Conservation (phyloP, 1,284 basidiomycete species). For the Somion occarium region DNA sequence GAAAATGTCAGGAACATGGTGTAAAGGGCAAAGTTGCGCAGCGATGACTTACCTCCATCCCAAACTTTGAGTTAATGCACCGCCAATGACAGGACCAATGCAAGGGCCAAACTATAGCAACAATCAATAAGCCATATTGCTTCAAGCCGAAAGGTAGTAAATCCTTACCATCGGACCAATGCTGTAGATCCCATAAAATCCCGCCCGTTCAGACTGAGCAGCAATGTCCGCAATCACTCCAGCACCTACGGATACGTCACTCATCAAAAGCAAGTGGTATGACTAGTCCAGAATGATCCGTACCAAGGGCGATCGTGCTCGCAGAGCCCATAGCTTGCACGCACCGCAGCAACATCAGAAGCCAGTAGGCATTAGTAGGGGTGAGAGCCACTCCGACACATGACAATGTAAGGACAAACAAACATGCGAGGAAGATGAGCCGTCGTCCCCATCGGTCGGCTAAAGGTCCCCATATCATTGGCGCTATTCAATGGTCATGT, state of each 20-base stretch:
- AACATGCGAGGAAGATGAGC: constrained; percentile 39
- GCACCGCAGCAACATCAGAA: constrained; percentile 43
- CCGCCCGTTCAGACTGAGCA: constrained; percentile 32
- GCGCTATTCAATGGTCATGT: too few relatives aligned
- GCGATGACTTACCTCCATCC: constrained; percentile 56
- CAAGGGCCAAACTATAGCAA: constrained; percentile 30
- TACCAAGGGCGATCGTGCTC: constrained; percentile 38
- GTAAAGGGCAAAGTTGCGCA: background rate
- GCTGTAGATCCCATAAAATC: constrained; percentile 34
- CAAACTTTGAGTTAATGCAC: constrained; percentile 48
- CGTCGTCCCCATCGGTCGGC: constrained; percentile 43
- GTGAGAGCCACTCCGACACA: constrained; percentile 44
- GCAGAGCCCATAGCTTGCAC: constrained; percentile 44
- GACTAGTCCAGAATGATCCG: constrained; percentile 3
- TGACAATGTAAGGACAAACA: constrained; percentile 33
- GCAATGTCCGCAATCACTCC: constrained; percentile 38
- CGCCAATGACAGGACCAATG: constrained; percentile 48
- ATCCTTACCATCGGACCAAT: constrained; percentile 33
- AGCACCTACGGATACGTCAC: constrained; percentile 23
- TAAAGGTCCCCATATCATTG: constrained; percentile 42
- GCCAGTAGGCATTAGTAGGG: constrained; percentile 42
- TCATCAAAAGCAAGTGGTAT: background rate
- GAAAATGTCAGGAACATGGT: too few relatives aligned
- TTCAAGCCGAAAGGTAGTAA: background rate
- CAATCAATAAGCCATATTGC: background rate